Percentiles rank a stretch among this genome's conserved stretches.
phyloP scores from a whole-genome alignment of 768 basidiomycete species.

The Gloeostereum incarnatum region DNA sequence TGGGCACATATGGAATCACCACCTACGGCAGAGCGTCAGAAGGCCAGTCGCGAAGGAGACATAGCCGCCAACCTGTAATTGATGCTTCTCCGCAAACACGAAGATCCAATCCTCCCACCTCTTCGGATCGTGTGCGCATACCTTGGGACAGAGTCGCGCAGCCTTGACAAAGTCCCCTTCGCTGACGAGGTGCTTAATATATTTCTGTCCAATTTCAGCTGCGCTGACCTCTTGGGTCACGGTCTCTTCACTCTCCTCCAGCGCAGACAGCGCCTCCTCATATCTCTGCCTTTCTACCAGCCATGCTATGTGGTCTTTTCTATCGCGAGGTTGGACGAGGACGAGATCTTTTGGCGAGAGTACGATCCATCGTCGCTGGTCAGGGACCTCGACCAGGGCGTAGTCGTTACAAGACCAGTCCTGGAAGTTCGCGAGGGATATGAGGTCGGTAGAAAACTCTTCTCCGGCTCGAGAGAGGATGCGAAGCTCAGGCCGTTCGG shows the following conservation, averaged over 20 bases:
- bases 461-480: constrained; percentile 87
- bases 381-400: constrained; percentile 44
- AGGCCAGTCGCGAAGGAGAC: neutral
- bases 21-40: constrained; percentile 32
- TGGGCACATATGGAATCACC: constrained; percentile 87
- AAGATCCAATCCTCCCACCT: constrained; percentile 98
- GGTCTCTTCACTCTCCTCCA: constrained; percentile 54
- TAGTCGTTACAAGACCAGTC: constrained; percentile 93
- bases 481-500: constrained; percentile 89
- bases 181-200: constrained; percentile 76
- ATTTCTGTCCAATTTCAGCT: constrained; percentile 72
- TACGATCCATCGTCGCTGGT: constrained; percentile 64
- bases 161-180: constrained; percentile 72
- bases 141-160: constrained; percentile 74
- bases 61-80: constrained; percentile 49
- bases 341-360: constrained; percentile 83
- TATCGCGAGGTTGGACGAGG: constrained; percentile 80
- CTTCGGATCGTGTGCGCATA: constrained; percentile 69
- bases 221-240: constrained; percentile 32
- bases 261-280: constrained; percentile 80
- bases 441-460: constrained; percentile 77
- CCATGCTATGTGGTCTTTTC: constrained; percentile 87
- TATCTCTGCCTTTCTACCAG: constrained; percentile 78
- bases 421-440: constrained; percentile 71
- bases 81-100: constrained; percentile 70